phyloP scores from a whole-genome alignment of 352 stramenopile species.

The Phytophthora colocasiae region DNA sequence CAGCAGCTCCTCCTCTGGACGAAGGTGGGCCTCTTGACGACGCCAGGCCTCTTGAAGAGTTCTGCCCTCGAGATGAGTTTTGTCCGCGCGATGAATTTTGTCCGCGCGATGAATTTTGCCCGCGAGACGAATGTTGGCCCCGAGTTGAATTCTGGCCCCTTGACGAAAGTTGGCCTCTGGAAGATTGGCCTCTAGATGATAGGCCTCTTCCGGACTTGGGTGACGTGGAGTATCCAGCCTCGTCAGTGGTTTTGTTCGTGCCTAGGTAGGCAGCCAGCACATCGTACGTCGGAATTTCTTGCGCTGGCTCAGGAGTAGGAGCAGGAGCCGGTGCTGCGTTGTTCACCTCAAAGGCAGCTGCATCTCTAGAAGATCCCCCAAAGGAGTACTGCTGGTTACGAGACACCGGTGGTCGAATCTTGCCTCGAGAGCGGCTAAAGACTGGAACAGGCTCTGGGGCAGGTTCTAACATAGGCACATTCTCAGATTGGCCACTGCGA shows the following conservation, averaged over 20 bases:
- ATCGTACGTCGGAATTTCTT: slow-evolving; percentile 45
- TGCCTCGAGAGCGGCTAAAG: slow-evolving; percentile 30
- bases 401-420: slow-evolving; percentile 28
- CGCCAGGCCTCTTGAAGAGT: slow-evolving; percentile 21
- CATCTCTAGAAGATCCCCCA: slow-evolving; percentile 22
- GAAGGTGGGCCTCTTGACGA: slow-evolving; percentile 35
- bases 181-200: slow-evolving; percentile 20
- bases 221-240: slow-evolving; percentile 31
- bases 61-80: slow-evolving; percentile 22
- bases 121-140: slow-evolving; percentile 21
- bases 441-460: slow-evolving; percentile 29
- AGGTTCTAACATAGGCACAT: slow-evolving; percentile 44
- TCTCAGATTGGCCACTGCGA: slow-evolving; percentile 25
- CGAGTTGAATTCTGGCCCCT: slow-evolving; percentile 11
- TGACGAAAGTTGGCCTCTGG: slow-evolving; percentile 26
- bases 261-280: slow-evolving; percentile 50
- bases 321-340: slow-evolving; percentile 18
- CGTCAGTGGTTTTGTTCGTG: slow-evolving; percentile 34
- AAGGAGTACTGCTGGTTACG: slow-evolving; percentile 54
- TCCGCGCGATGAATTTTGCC: slow-evolving; percentile 20
- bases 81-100: slow-evolving; percentile 22
- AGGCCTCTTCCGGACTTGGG: slow-evolving; percentile 31
- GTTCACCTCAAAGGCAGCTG: slow-evolving; percentile 21
- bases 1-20: slow-evolving; percentile 25
- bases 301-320: slow-evolving; percentile 24